These are phyloP conservation scores for Leccinellum rugosiceps DNA, from an alignment of 768 basidiomycete species.

Conservation along the genomic window DNA sequence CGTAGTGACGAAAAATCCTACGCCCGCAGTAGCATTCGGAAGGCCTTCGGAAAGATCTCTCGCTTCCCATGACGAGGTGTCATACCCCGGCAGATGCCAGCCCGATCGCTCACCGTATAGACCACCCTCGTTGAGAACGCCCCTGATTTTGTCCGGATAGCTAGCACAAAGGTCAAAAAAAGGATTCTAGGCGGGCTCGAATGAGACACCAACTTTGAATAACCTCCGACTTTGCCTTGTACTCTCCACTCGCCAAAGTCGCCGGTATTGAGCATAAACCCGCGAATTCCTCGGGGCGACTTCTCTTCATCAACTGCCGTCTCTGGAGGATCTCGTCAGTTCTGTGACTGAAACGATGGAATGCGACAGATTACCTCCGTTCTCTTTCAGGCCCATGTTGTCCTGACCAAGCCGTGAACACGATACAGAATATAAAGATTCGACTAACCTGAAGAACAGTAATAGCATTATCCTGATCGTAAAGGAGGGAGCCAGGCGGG, in stretches of 20 bases:
- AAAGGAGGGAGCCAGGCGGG: slow-evolving; percentile 49
- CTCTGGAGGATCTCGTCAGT: slow-evolving; percentile 9
- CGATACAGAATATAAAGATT: neutral
- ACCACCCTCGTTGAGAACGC: slow-evolving; percentile 71
- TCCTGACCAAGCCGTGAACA: slow-evolving; percentile 43
- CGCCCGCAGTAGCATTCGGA: slow-evolving; percentile 55
- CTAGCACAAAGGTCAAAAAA: slow-evolving; percentile 34
- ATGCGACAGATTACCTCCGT: slow-evolving; percentile 36
- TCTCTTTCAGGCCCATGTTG: slow-evolving; percentile 76
- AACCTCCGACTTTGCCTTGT: slow-evolving; percentile 75
- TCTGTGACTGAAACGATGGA: neutral
- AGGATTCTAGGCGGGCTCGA: neutral
- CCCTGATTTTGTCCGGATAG: slow-evolving; percentile 69
- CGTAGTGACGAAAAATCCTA: slow-evolving; percentile 80
- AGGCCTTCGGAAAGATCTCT: slow-evolving; percentile 60
- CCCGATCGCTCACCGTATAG: slow-evolving; percentile 67
- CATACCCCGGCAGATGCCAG: slow-evolving; percentile 74
- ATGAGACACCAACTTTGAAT: slow-evolving; percentile 45
- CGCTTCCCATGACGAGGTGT: slow-evolving; percentile 55
- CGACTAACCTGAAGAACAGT: slow-evolving; percentile 67
- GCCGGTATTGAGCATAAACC: slow-evolving; percentile 66
- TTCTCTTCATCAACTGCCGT: slow-evolving; percentile 56
- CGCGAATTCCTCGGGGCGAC: slow-evolving; percentile 75
- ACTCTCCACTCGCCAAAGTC: slow-evolving; percentile 65
- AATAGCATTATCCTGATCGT: slow-evolving; percentile 66